A percentile compares a stretch with the other conserved stretches of the same genome.
These are phyloP conservation scores for Claviceps cyperi DNA, from an alignment of 2,329 filamentous ascomycete species.

Conservation along the genomic window DNA sequence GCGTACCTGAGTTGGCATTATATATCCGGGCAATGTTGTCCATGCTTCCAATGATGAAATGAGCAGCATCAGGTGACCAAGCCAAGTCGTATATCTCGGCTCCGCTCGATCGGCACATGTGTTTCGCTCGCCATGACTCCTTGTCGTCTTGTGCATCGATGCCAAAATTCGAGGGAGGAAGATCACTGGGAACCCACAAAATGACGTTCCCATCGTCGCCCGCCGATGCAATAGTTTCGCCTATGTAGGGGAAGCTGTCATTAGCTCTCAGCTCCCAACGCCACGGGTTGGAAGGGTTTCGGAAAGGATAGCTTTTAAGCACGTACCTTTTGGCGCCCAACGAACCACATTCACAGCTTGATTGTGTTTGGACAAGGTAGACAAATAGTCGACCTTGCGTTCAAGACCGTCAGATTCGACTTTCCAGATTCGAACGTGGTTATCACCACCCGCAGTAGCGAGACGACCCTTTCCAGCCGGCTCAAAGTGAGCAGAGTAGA, in stretches of 20 bases:
- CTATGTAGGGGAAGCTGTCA: constrained; percentile 28
- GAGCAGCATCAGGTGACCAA: constrained; percentile 92
- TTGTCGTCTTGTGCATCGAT: constrained; percentile 84
- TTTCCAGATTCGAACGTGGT: constrained; percentile 92
- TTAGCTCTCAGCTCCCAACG: background rate
- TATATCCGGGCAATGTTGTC: constrained; percentile 97
- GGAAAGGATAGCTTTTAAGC: background rate
- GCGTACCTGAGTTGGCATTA: constrained; percentile 73
- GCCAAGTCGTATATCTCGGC: constrained; percentile 97
- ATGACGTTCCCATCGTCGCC: constrained; percentile 96
- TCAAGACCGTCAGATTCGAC: constrained; percentile 75
- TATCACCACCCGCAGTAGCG: constrained; percentile 89
- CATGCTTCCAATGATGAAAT: constrained; percentile 98
- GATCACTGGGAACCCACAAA: constrained; percentile 83
- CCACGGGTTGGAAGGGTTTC: background rate
- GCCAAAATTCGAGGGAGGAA: constrained; percentile 54
- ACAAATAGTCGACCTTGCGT: constrained; percentile 79
- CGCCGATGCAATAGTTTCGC: constrained; percentile 84
- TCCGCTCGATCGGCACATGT: constrained; percentile 91
- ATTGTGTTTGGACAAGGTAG: constrained; percentile 83
- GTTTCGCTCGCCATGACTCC: constrained; percentile 91
- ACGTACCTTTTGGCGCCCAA: constrained; percentile 79
- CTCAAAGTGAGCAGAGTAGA: constrained; percentile 97
- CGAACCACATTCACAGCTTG: constrained; percentile 97
- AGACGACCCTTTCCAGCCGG: constrained; percentile 79